Evolutionary conservation across 2,329 filamentous ascomycete species (phyloP).

Genomic region (Ascochyta rabiei): DNA sequence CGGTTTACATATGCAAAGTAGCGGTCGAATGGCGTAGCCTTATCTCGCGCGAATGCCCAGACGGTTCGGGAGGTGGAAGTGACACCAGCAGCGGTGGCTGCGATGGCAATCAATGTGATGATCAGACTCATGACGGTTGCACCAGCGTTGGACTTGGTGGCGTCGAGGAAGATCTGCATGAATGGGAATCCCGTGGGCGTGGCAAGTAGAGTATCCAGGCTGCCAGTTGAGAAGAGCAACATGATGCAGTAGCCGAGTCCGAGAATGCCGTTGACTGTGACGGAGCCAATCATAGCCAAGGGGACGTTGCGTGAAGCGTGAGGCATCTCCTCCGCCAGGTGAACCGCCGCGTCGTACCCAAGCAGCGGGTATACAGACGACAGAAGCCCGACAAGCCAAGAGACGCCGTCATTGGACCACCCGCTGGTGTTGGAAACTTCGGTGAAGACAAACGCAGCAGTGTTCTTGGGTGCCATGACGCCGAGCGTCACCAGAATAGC

Average conservation of each 20-base stretch:
- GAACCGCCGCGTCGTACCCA: conserved; percentile 52
- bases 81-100: conserved; percentile 32
- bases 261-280: conserved; percentile 53
- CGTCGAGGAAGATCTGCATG: conserved; percentile 55
- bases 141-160: conserved; percentile 32
- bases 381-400: conserved; percentile 34
- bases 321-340: conserved; percentile 46
- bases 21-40: conserved; percentile 45
- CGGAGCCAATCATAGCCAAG: conserved; percentile 42
- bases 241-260: conserved; percentile 53
- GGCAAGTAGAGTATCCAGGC: conserved; percentile 47
- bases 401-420: conserved; percentile 28
- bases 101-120: conserved; percentile 21
- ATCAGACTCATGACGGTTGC: conserved; percentile 52
- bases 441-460: conserved; percentile 26
- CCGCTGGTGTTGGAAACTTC: conserved; percentile 28
- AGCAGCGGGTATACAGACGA: conserved; percentile 31
- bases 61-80: conserved; percentile 48
- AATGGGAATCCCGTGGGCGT: conserved; percentile 52
- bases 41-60: conserved; percentile 51
- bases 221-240: conserved; percentile 53
- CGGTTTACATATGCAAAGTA: conserved; percentile 47
- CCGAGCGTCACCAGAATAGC: conserved; percentile 27
- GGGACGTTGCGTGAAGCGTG: conserved; percentile 37
- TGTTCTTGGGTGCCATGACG: conserved; percentile 28